Percentiles rank a stretch among this genome's conserved stretches.
Conservation (phyloP, 371 early-diverging fungal species). For the Entomophthora muscae region DNA sequence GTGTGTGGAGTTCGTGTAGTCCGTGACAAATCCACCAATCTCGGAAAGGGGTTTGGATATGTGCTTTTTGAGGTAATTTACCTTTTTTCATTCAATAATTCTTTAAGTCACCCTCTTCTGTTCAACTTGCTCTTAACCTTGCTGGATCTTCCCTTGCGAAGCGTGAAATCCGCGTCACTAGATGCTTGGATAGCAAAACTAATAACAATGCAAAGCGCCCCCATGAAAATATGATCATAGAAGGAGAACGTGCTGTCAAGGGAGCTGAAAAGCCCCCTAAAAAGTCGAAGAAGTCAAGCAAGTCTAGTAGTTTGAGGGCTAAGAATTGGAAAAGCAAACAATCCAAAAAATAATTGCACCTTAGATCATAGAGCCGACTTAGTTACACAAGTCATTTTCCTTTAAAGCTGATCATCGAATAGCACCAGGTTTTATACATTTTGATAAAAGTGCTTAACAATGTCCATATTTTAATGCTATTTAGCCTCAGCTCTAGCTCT, state of each 20-base stretch:
- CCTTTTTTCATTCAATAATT: not conserved
- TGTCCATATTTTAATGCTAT: no score
- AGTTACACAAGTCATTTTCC: no score
- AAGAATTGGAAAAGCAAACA: not conserved
- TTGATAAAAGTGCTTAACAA: no score
- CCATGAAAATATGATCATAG: conserved; percentile 2
- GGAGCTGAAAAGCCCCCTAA: not conserved
- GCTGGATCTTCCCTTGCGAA: conserved; percentile 50
- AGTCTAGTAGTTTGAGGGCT: not conserved
- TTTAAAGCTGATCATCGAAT: no score
- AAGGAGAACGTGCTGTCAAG: conserved; percentile 6
- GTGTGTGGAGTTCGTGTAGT: conserved; percentile 74
- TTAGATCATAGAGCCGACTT: no score
- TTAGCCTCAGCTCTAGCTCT: no score
- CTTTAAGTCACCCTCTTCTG: conserved; percentile 33
- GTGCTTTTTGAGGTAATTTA: conserved; percentile 42
- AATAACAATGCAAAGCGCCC: not conserved
- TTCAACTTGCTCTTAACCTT: conserved; percentile 59
- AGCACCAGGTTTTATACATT: no score
- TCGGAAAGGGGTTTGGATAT: conserved; percentile 93
- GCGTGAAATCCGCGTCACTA: conserved; percentile 35
- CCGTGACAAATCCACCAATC: conserved; percentile 66
- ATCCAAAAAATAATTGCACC: not conserved
- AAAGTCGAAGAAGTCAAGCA: not conserved
- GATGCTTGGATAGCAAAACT: conserved; percentile 17